Conservation (phyloP, 331 rosid species). For the Malus hybrid region DNA sequence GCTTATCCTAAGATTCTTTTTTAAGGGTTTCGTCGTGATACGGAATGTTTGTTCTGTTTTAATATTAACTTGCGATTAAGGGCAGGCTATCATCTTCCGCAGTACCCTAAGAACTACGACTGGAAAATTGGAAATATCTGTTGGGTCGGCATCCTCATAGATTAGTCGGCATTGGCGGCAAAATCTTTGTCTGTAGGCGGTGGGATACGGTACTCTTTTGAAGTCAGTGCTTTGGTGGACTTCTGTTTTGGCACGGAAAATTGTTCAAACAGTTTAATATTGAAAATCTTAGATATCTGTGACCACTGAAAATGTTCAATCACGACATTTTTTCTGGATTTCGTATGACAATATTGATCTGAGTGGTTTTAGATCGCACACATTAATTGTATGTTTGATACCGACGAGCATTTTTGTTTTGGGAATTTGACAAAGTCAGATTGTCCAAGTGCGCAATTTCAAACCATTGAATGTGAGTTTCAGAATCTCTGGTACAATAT, state of each 20-base stretch:
- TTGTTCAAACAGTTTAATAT: background rate
- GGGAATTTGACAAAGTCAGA: too few species aligned
- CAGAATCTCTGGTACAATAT: too few species aligned
- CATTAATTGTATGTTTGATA: too few species aligned
- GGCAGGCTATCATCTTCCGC: background rate
- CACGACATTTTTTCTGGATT: background rate
- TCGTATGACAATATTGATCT: too few species aligned
- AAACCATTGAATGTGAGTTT: too few species aligned
- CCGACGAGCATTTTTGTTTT: too few species aligned
- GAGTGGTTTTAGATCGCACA: too few species aligned
- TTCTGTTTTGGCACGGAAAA: background rate
- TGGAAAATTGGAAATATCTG: too few species aligned
- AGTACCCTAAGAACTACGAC: background rate
- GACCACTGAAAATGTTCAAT: background rate
- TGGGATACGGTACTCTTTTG: too few species aligned
- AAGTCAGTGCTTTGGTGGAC: background rate
- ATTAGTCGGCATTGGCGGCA: background rate
- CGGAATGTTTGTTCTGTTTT: conserved; percentile 1
- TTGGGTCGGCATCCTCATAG: background rate
- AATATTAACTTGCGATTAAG: background rate
- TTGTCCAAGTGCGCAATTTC: too few species aligned
- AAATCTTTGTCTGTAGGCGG: background rate
- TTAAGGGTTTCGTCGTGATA: background rate
- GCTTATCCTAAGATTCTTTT: background rate
- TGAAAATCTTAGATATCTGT: background rate